Evolutionary conservation across 495 filamentous ascomycete genomes (phyloP), one percentile per base, ranked within the genome.

Genomic region (Tuber aestivum): DNA sequence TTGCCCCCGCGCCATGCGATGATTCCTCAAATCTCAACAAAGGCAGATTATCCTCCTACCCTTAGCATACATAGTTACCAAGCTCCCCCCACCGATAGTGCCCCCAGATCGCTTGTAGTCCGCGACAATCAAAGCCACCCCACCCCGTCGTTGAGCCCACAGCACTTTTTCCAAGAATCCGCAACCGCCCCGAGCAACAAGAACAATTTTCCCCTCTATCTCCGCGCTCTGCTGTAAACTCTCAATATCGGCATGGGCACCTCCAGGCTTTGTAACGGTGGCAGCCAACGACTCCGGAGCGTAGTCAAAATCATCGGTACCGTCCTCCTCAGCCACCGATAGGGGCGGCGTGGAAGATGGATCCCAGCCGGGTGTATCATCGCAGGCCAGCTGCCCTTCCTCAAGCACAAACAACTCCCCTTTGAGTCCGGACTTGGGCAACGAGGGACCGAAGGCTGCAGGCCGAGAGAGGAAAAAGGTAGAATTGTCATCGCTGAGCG

Each of bases 131-230:
- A 99, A 84, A 37, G 93, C 95, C 71, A 93, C 87, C 16, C 91
- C 95, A 14, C 95, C 95, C 78, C 95, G 89, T 69, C 94, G 88
- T 84, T 99, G 95, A 7, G 91, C 92, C 95, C 95, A 99, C 83
- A 94, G 94, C 74, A 94, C 93, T 84, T 99, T 99, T 80, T 98
- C 95, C 56, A 97, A 85, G 83, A 99, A 99, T 21, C 95, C 96
- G 84, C 95, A 99, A 23, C 95, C 95, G 41, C 95, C 95, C 50
- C 95, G 89, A 80, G 92, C 95, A 71, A 99, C 86, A 41, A 99
- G 84, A 7, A 95, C 95, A 70, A 98, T 89, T 80, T 96, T 98
- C 73, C 95, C 95, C 40, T 90, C 88, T 79, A 99, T 98, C 83
- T 98, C 96, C 9, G 95, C 95, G 72, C 90, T 90, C 84, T 97